Conservation (phyloP, 306 rosid species). For the Begonia loranthoides region DNA sequence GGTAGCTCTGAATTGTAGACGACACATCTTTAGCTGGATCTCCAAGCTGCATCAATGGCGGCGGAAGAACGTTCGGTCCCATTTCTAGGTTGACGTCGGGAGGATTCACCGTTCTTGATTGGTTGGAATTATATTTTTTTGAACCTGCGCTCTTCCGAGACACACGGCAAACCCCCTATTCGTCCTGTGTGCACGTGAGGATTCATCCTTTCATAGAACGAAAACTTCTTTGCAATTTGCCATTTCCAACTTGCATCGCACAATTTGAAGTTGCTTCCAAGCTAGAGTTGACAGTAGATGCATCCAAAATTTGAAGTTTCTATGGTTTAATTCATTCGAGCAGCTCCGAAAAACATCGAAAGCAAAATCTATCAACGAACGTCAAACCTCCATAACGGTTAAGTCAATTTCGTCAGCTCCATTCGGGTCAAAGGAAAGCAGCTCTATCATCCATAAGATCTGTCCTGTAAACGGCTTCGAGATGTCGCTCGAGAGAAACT, state of each 20-base stretch:
- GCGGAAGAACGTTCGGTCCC: slow-evolving; percentile 24
- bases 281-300: too few relatives aligned
- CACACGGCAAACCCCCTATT: slow-evolving; percentile 81
- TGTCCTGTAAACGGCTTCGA: slow-evolving; percentile 44
- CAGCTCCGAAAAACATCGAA: too few relatives aligned
- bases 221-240: too few relatives aligned
- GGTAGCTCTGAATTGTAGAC: slow-evolving; percentile 37
- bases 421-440: background rate
- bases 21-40: slow-evolving; percentile 44
- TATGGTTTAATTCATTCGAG: too few relatives aligned
- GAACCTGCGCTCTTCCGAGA: slow-evolving; percentile 68
- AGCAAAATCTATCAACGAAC: too few relatives aligned
- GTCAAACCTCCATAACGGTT: too few relatives aligned
- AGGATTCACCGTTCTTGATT: slow-evolving; percentile 28
- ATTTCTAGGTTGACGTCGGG: slow-evolving; percentile 47
- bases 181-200: slow-evolving; percentile 26
- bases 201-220: too few relatives aligned
- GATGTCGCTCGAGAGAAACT: slow-evolving; percentile 45
- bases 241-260: too few relatives aligned
- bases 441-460: slow-evolving; percentile 33
- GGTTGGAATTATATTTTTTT: slow-evolving; percentile 55
- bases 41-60: slow-evolving; percentile 38
- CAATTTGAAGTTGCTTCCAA: too few relatives aligned
- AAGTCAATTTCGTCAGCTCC: too few relatives aligned
- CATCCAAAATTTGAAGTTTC: too few relatives aligned